Evolutionary conservation across 148 eudicot genomes (phyloP).

Genomic region (Persicaria tinctoria): DNA sequence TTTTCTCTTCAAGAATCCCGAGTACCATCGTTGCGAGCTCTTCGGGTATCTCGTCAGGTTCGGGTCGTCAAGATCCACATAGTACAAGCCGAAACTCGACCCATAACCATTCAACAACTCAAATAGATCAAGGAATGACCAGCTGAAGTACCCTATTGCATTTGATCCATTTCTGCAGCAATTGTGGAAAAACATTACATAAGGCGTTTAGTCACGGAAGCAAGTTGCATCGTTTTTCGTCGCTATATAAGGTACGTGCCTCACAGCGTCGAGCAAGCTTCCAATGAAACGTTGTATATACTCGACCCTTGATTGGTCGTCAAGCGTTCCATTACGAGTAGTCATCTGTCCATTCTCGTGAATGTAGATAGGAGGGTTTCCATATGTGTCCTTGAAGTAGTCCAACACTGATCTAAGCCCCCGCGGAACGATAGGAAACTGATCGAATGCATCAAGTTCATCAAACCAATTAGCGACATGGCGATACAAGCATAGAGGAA

Average conservation of each 20-base stretch:
- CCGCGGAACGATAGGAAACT: conserved; percentile 27
- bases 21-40: conserved; percentile 58
- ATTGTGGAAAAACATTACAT: background rate
- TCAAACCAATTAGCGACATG: background rate
- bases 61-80: conserved; percentile 48
- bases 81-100: conserved; percentile 37
- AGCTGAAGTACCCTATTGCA: conserved; percentile 50
- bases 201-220: too few relatives aligned
- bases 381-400: conserved; percentile 35
- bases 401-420: conserved; percentile 31
- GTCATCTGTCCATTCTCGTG: conserved; percentile 42
- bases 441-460: background rate
- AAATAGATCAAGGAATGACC: conserved; percentile 57
- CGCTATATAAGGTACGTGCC: conserved; percentile 20
- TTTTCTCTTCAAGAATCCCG: conserved; percentile 41
- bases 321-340: conserved; percentile 12
- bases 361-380: conserved; percentile 39
- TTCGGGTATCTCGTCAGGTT: conserved; percentile 42
- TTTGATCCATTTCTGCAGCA: conserved; percentile 56
- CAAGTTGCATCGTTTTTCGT: too few relatives aligned
- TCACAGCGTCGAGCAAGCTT: conserved; percentile 41
- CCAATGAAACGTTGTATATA: conserved; percentile 35
- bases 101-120: conserved; percentile 39
- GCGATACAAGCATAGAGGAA: background rate
- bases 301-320: conserved; percentile 40